Conservation (phyloP, 192 early-diverging fungal genomes). For the Irineochytrium annulatum region DNA sequence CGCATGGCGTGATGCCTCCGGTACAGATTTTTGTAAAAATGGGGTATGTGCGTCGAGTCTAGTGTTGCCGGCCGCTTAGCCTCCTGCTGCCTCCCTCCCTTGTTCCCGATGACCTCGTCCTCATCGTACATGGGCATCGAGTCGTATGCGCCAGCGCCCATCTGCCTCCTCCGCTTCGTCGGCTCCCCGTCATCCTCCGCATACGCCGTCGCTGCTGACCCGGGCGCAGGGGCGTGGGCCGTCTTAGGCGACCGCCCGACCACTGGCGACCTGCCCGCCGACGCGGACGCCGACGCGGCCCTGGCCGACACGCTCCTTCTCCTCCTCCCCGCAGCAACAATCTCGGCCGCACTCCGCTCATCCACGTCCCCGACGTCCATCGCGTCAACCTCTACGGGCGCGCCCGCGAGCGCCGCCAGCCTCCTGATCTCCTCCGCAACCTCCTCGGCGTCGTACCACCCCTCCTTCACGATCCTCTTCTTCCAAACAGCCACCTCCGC, state of each 20-base stretch:
- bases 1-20: conserved; percentile 73
- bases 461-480: conserved; percentile 31
- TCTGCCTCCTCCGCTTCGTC: too few relatives aligned
- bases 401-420: conserved; percentile 8
- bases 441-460: conserved; percentile 40
- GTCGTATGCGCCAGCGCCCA: too few relatives aligned
- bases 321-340: background rate
- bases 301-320: too few relatives aligned
- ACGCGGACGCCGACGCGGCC: too few relatives aligned
- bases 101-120: background rate
- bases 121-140: too few relatives aligned
- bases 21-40: conserved; percentile 78
- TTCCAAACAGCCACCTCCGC: conserved; percentile 55
- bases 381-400: background rate
- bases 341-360: background rate
- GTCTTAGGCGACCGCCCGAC: too few relatives aligned
- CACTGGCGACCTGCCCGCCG: too few relatives aligned
- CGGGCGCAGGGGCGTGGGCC: too few relatives aligned
- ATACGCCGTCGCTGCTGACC: too few relatives aligned
- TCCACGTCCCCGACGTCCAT: background rate
- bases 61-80: too few relatives aligned
- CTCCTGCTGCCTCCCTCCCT: background rate
- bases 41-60: conserved; percentile 18
- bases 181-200: too few relatives aligned
- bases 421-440: conserved; percentile 26